Percentiles rank a stretch among this genome's conserved stretches.
phyloP scores from a whole-genome alignment of 2,329 filamentous ascomycete species.

The Aspergillus fumigatus region DNA sequence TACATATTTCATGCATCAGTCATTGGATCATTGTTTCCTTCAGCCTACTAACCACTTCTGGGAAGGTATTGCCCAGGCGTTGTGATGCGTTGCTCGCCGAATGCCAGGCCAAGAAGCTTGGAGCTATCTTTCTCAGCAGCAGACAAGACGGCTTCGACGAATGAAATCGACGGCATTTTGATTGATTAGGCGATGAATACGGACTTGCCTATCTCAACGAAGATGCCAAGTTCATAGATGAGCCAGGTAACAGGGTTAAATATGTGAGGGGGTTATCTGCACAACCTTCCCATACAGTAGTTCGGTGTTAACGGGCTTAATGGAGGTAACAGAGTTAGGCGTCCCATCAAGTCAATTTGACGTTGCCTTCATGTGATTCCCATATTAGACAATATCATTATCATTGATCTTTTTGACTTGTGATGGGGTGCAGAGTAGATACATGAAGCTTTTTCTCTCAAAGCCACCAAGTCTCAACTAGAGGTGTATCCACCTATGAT shows the following conservation, averaged over 20 bases:
- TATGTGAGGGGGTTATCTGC: background rate
- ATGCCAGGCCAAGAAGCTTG: constrained; percentile 29
- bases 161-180: background rate
- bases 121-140: constrained; percentile 28
- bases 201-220: background rate
- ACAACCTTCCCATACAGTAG: background rate
- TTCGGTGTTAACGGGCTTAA: background rate
- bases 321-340: background rate
- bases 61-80: constrained; percentile 29
- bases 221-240: background rate
- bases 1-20: background rate
- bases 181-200: background rate
- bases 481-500: too few relatives aligned
- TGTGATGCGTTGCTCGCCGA: constrained; percentile 23
- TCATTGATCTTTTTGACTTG: background rate
- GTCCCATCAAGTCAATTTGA: background rate
- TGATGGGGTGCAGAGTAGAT: background rate
- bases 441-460: too few relatives aligned
- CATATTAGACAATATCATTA: background rate
- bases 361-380: background rate
- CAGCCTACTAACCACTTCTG: constrained; percentile 21
- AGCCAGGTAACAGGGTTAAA: background rate
- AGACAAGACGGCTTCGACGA: constrained; percentile 11
- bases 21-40: background rate
- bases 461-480: too few relatives aligned